phyloP scores from a whole-genome alignment of 2,329 filamentous ascomycete genomes.

The Epichloe elymi region DNA sequence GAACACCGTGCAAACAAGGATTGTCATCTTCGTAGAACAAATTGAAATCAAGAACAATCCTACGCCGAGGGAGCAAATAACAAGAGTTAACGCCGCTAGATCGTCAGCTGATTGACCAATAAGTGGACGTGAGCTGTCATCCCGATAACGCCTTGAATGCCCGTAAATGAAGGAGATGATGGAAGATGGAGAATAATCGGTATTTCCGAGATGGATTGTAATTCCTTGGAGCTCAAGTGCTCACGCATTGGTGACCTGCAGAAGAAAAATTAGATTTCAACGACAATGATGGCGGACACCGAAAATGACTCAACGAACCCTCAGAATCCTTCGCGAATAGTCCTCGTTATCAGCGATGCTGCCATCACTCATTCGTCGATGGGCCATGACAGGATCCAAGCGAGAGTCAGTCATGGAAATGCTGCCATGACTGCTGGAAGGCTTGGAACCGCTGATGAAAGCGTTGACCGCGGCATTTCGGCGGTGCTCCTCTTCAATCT shows the following conservation, averaged over 20 bases:
- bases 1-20: background rate
- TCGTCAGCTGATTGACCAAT: constrained; percentile 20
- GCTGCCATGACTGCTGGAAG: constrained; percentile 48
- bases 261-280: background rate
- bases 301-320: constrained; percentile 45
- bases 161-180: constrained; percentile 13
- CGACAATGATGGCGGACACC: background rate
- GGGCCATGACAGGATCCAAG: constrained; percentile 74
- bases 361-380: constrained; percentile 78
- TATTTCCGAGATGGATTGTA: constrained; percentile 6
- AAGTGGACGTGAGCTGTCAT: constrained; percentile 25
- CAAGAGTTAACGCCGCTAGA: constrained; percentile 24
- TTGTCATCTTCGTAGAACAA: constrained; percentile 1
- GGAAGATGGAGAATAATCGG: constrained; percentile 17
- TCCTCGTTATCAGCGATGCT: constrained; percentile 97
- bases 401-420: constrained; percentile 69
- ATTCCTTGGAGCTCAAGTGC: constrained; percentile 1
- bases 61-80: constrained; percentile 19
- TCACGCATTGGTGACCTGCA: constrained; percentile 48
- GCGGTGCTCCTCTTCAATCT: constrained; percentile 74
- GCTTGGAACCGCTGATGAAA: constrained; percentile 55
- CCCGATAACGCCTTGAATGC: constrained; percentile 31
- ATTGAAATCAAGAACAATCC: constrained; percentile 9
- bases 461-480: constrained; percentile 67
- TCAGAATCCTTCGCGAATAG: constrained; percentile 88